Base-by-base conservation (phyloP, 139 green algal genomes). In the Cymbomonas tetramitiformis region DNA sequence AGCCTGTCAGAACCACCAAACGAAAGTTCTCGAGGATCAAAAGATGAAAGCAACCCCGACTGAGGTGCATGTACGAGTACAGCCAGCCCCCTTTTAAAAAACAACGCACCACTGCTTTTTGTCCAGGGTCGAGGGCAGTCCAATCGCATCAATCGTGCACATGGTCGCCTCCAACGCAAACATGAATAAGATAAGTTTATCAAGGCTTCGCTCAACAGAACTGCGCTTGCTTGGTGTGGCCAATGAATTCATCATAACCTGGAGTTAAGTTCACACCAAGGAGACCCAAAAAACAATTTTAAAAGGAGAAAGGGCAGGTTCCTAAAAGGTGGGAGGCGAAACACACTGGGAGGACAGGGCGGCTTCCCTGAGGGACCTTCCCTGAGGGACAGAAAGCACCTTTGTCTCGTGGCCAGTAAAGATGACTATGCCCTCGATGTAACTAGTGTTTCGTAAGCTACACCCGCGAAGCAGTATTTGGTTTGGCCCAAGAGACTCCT, bases 371-470 rank as follows among this genome's bases (percentile, higher is more conserved):
- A n/a, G n/a, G n/a, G n/a, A n/a, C n/a, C n/a, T n/a, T n/a, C n/a
- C n/a, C n/a, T n/a, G n/a, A n/a, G n/a, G n/a, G n/a, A n/a, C 41
- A 23, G 6, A 9, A 38, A 60, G 48, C 10, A 76, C 61, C 33
- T 87, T 79, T n/a, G 83, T 83, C 54, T 94, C 85, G 8, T 62
- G 57, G 60, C 88, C 88, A 8, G 88, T 88, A 69, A 93, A 98
- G 12, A 97, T 74, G 9, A 94, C 84, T 9, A 85, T 50, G 1
- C 72, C 72, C 38, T 84, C 65, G 6, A 92, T 62, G 62, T 67
- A 86, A 40, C 80, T 70, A 3, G 84, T 92, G 67, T 94, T 94
- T 25, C 77, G 64, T 50, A 94, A 70, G 21, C 61, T 72, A 67
- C 71, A 85, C 30, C 75, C 75, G 52, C 62, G 28, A 2, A 62